Percentiles rank a stretch among this genome's conserved stretches.
phyloP scores from a whole-genome alignment of 2,329 filamentous ascomycete genomes.

The Chaetomium olivaceum region DNA sequence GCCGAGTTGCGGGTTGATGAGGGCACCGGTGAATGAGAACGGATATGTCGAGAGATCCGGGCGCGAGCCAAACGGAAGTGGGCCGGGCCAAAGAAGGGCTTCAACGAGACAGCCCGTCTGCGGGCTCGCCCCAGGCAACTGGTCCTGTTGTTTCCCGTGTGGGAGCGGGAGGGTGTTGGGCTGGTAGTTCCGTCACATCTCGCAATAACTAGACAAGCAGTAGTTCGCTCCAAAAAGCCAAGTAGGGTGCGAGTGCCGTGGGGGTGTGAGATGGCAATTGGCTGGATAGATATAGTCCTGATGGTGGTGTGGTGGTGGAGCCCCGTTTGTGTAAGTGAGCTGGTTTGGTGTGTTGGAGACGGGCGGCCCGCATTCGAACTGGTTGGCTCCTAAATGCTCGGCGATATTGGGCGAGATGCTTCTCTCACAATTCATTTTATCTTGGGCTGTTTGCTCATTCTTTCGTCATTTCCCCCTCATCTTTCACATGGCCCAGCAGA shows the following conservation, averaged over 20 bases:
- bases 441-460: background rate
- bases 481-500: background rate
- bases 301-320: slow-evolving; percentile 25
- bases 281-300: slow-evolving; percentile 17
- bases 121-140: too few species aligned
- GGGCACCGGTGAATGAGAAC: background rate
- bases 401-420: background rate
- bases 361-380: slow-evolving; percentile 5
- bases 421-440: background rate
- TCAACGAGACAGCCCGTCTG: background rate
- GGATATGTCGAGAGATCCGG: too few species aligned
- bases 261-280: slow-evolving; percentile 24
- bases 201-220: slow-evolving; percentile 6
- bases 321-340: slow-evolving; percentile 7
- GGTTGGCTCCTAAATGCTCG: background rate
- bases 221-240: background rate
- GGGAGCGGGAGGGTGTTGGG: background rate
- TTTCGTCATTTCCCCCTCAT: background rate
- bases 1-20: background rate
- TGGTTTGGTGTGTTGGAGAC: background rate
- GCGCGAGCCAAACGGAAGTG: slow-evolving; percentile 16
- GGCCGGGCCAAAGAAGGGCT: background rate
- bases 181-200: slow-evolving; percentile 22
- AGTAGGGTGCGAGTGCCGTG: slow-evolving; percentile 19
- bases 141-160: background rate